Evolutionary conservation across 768 basidiomycete species (phyloP).

Genomic region (Naematelia encephala): DNA sequence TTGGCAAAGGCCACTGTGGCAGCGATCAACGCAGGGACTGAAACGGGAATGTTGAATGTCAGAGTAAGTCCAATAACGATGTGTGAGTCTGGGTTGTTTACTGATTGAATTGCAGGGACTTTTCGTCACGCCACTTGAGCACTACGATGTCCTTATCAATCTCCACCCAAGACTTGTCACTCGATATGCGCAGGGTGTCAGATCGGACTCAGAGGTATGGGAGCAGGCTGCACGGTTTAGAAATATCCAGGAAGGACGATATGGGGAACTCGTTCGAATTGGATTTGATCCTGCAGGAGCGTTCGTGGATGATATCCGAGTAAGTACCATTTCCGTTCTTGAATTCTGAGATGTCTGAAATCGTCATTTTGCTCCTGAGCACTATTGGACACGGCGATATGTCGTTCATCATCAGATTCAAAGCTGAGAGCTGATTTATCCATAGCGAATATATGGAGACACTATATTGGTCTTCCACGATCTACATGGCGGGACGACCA

Average conservation of each 20-base stretch:
- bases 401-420: too few relatives aligned
- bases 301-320: slow-evolving; percentile 70
- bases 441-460: slow-evolving; percentile 68
- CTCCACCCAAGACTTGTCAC: slow-evolving; percentile 65
- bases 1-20: slow-evolving; percentile 73
- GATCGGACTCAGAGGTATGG: slow-evolving; percentile 56
- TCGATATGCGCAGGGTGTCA: slow-evolving; percentile 70
- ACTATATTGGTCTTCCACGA: slow-evolving; percentile 83
- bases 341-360: too few relatives aligned
- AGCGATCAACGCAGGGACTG: slow-evolving; percentile 58
- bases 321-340: slow-evolving; percentile 52
- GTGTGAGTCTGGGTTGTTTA: neutral
- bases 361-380: too few relatives aligned
- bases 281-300: slow-evolving; percentile 76
- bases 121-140: slow-evolving; percentile 74
- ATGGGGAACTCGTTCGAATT: slow-evolving; percentile 52
- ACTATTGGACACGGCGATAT: too few relatives aligned
- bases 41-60: slow-evolving; percentile 58
- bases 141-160: slow-evolving; percentile 81
- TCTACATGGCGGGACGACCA: slow-evolving; percentile 68
- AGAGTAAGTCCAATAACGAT: slow-evolving; percentile 62
- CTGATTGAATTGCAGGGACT: slow-evolving; percentile 64
- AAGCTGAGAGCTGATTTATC: neutral
- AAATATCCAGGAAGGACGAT: slow-evolving; percentile 20
- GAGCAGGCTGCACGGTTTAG: slow-evolving; percentile 28